Percentiles rank a stretch among this genome's conserved stretches.
These are phyloP conservation scores for Phytophthora nicotianae DNA, from an alignment of 352 stramenopile species.

Conservation along the genomic window DNA sequence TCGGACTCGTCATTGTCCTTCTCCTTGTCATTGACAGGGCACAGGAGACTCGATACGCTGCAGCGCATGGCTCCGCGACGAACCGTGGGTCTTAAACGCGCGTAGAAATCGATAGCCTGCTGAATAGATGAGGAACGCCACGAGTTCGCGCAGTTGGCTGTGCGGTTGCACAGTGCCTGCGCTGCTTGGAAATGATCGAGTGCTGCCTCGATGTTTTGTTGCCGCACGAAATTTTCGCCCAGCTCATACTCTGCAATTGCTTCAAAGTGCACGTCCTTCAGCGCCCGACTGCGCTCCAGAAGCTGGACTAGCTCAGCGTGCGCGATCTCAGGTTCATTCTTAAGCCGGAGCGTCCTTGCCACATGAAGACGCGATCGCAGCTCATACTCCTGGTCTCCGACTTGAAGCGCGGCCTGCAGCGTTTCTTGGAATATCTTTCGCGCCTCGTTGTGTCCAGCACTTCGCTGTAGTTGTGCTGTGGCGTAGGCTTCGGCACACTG, in stretches of 20 bases:
- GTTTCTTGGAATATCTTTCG: constrained; percentile 54
- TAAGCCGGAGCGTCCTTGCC: constrained; percentile 38
- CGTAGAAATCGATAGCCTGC: constrained; percentile 63
- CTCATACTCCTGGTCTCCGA: constrained; percentile 47
- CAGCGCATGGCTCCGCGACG: constrained; percentile 43
- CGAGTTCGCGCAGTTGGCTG: constrained; percentile 36
- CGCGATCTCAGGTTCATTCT: constrained; percentile 46
- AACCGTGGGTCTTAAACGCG: constrained; percentile 30
- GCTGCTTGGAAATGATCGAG: constrained; percentile 46
- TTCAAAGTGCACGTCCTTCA: constrained; percentile 51
- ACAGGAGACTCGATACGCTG: constrained; percentile 23
- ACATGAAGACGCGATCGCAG: constrained; percentile 48
- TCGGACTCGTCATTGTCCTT: constrained; percentile 12
- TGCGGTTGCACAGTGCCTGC: constrained; percentile 54
- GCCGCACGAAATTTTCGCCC: constrained; percentile 44
- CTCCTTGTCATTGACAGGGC: constrained; percentile 7
- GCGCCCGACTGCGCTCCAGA: constrained; percentile 38
- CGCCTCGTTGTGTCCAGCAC: constrained; percentile 40
- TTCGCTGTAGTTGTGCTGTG: constrained; percentile 40
- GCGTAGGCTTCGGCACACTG: constrained; percentile 50
- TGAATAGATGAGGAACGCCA: constrained; percentile 53
- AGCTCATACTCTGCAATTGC: constrained; percentile 57
- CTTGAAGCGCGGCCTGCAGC: constrained; percentile 42
- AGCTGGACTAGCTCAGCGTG: constrained; percentile 48
- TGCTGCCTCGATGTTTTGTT: constrained; percentile 43